These are phyloP conservation scores for Suillus paluster DNA, from an alignment of 768 basidiomycete species.

Conservation along the genomic window DNA sequence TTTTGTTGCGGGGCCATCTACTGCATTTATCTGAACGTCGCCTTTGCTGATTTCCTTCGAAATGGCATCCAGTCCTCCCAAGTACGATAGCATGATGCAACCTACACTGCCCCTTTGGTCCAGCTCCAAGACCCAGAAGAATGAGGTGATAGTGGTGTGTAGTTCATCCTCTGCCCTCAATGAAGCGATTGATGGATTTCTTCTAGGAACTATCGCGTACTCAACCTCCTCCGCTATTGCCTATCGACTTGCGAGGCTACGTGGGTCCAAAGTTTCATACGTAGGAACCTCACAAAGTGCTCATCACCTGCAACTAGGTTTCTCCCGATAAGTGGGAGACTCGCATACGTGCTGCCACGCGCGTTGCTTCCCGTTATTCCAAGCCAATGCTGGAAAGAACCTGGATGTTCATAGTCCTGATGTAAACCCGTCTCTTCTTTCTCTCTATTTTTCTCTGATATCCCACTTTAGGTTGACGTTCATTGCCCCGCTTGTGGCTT, in stretches of 20 bases:
- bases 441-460: conserved; percentile 3
- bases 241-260: conserved; percentile 42
- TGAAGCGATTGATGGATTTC: not conserved
- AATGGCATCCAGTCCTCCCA: conserved; percentile 3
- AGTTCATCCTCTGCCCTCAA: not conserved
- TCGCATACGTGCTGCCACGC: conserved; percentile 43
- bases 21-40: not conserved
- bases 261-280: conserved; percentile 27
- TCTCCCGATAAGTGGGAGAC: conserved; percentile 47
- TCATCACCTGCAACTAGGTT: conserved; percentile 34
- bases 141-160: conserved; percentile 32
- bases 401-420: conserved; percentile 43
- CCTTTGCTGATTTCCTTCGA: not conserved
- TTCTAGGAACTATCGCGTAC: conserved; percentile 39
- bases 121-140: conserved; percentile 19
- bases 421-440: conserved; percentile 36
- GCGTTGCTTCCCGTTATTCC: conserved; percentile 43
- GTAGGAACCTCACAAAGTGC: not conserved
- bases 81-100: not conserved
- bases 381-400: conserved; percentile 49
- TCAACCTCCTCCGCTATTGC: conserved; percentile 35
- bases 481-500: conserved; percentile 44
- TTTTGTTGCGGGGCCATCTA: not conserved
- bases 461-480: conserved; percentile 38
- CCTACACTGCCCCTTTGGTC: conserved; percentile 11